Base-by-base conservation (phyloP, 2,329 filamentous ascomycete genomes). In the Penicillium rolfsii region DNA sequence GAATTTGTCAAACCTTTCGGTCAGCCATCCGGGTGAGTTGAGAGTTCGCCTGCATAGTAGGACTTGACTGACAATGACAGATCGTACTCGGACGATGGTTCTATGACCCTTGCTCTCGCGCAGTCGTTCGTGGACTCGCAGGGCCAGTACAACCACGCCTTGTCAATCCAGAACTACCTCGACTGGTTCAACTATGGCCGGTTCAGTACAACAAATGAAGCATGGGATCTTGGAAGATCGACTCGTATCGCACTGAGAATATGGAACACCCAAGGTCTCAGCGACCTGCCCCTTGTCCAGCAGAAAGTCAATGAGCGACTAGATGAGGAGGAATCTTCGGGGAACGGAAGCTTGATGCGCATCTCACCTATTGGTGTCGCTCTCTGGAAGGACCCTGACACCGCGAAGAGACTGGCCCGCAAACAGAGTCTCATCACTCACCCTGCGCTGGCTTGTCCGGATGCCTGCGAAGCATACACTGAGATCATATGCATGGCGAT, bases 301-400 rank as follows among this genome's bases (percentile, higher is more conserved):
- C n/a, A 16, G 8, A 59, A 55, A 6, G 63, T 73, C 30, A 63
- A 63, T 24, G 28, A 36, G 1, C 28, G 36, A 6, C 60, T 75
- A 4, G 61, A 65, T 11, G 14, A 36, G 4, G 64, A 73, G 24
- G 55, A 61, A 8, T 28, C 22, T 8, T 68, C 63, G 45, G 79
- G 79, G 0, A 81, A 81, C 56, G 79, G 79, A 12, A 76, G 74
- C 53, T 66, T 81, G 48, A 81, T 81, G 79, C 71, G 79, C 6
- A 74, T 78, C 30, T 67, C 76, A 0, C 77, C 79, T 0, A 66
- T 80, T 9, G 74, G 73, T 1, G 65, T 80, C 2, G 69, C 71
- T 5, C 70, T 71, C 26, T 71, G 67, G 54, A 60, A 61, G 6
- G 64, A 72, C 53, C 41, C 66, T 12, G 24, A 56, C 4, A 50